Evolutionary conservation across 768 basidiomycete genomes (phyloP), one percentile per base, ranked within the genome.

Genomic region (Lactarius akahatsu): DNA sequence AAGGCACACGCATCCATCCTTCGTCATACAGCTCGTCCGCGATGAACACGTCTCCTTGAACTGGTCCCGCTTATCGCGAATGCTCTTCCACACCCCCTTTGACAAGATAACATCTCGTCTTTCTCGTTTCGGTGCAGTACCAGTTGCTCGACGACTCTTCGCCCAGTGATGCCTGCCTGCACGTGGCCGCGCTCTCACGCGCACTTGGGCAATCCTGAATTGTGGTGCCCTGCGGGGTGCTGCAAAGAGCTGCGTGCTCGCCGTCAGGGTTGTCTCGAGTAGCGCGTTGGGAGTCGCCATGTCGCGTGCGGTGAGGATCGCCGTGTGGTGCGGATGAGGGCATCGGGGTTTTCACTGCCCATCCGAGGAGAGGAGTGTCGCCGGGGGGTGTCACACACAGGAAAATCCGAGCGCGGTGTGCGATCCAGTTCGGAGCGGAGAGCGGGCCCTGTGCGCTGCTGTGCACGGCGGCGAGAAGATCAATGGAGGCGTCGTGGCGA

Each of bases 221-320:
- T 67, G 68, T 32, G 41, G 38, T 58, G 40, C 61, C 65, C 34
- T n/a, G 43, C 32, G 68, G 65, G 68, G 61, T 62, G 61, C 54
- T 26, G 50, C 68, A 69, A 69, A 69, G 65, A 69, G 68, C 57
- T 60, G 41, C 52, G 57, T 57, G 60, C 68, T 69, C 68, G 68
- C 57, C 23, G 41, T 59, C 68, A 62, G 61, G 57, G 41, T 60
- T 60, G 58, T 45, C 56, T 60, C n/a, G 62, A 20, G 66, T 20
- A 11, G 50, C 23, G 61, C 50, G 52, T 43, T 40, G 65, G 61
- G 6, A 58, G 65, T 62, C 23, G 68, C 65, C 61, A 67, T 50
- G 65, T 58, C 57, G 65, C 57, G 38, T 52, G 57, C 11, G 13
- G 61, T 58, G 61, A 58, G 57, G 60, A 55, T 56, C 57, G 65